Evolutionary conservation across 352 stramenopile genomes (phyloP).

Genomic region (Peronospora belbahrii): DNA sequence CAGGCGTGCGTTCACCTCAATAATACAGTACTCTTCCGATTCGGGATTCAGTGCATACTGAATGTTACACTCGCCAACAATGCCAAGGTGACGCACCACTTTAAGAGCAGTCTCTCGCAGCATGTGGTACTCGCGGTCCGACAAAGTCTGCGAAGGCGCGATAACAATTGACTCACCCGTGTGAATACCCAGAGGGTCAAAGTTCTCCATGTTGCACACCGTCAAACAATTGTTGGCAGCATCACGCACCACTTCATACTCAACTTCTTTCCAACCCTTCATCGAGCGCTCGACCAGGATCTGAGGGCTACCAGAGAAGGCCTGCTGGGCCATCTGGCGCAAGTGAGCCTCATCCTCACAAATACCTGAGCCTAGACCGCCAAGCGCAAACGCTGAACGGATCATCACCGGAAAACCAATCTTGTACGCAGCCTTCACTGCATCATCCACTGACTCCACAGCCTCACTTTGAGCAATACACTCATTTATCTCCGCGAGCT

Average conservation of each 20-base stretch:
- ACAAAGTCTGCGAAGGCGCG: conserved; percentile 94
- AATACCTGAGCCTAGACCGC: conserved; percentile 89
- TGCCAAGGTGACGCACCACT: conserved; percentile 94
- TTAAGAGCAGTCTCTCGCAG: conserved; percentile 93
- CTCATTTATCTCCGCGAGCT: conserved; percentile 91
- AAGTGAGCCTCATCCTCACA: conserved; percentile 87
- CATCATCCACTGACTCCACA: conserved; percentile 87
- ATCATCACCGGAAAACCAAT: conserved; percentile 94
- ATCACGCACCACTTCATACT: conserved; percentile 98
- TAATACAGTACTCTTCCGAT: conserved; percentile 96
- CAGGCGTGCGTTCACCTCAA: conserved; percentile 97
- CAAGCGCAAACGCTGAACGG: conserved; percentile 90
- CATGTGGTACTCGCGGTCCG: conserved; percentile 97
- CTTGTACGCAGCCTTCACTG: conserved; percentile 85
- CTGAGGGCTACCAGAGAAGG: conserved; percentile 88
- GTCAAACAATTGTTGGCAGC: conserved; percentile 95
- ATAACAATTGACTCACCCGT: conserved; percentile 98
- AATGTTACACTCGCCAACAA: conserved; percentile 98
- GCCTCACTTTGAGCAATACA: conserved; percentile 87
- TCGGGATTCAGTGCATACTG: conserved; percentile 96
- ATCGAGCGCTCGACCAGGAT: conserved; percentile 96
- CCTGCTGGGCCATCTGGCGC: conserved; percentile 85
- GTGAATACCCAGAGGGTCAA: conserved; percentile 95
- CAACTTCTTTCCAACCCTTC: conserved; percentile 98
- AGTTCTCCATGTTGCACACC: conserved; percentile 99